These are phyloP conservation scores for Cryphonectria naterciae DNA, from an alignment of 2,329 filamentous ascomycete genomes.

Conservation along the genomic window DNA sequence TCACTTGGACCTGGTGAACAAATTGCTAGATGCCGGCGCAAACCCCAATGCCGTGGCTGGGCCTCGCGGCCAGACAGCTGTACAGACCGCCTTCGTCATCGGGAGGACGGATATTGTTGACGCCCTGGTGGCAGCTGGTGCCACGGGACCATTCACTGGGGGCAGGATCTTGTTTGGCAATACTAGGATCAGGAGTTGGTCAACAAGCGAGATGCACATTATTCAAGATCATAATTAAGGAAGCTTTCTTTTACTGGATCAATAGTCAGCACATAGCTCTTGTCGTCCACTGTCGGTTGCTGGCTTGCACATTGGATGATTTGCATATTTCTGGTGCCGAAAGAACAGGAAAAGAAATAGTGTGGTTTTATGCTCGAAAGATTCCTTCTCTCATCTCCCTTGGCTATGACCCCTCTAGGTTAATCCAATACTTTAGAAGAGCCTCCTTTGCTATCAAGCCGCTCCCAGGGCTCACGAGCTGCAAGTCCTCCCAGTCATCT, in stretches of 20 bases:
- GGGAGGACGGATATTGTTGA: constrained; percentile 15
- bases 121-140: constrained; percentile 1
- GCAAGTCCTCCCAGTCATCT: constrained; percentile 12
- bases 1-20: constrained; percentile 27
- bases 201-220: background rate
- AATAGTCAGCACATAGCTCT: background rate
- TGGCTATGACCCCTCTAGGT: constrained; percentile 11
- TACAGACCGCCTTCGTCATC: constrained; percentile 24
- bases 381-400: constrained; percentile 13
- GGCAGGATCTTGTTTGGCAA: constrained; percentile 6
- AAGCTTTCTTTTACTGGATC: background rate
- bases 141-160: constrained; percentile 2
- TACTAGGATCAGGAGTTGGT: constrained; percentile 1
- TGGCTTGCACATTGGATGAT: background rate
- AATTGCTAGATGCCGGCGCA: constrained; percentile 29
- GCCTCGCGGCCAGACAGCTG: constrained; percentile 24
- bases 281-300: background rate
- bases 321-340: background rate
- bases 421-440: constrained; percentile 11
- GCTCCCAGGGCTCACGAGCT: constrained; percentile 7
- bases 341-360: background rate
- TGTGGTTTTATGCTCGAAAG: background rate
- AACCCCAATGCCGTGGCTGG: constrained; percentile 14
- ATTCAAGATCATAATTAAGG: background rate
- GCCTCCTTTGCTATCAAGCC: constrained; percentile 6